These are phyloP conservation scores for Venturia oleaginea DNA, from an alignment of 2,329 filamentous ascomycete genomes.

Conservation along the genomic window DNA sequence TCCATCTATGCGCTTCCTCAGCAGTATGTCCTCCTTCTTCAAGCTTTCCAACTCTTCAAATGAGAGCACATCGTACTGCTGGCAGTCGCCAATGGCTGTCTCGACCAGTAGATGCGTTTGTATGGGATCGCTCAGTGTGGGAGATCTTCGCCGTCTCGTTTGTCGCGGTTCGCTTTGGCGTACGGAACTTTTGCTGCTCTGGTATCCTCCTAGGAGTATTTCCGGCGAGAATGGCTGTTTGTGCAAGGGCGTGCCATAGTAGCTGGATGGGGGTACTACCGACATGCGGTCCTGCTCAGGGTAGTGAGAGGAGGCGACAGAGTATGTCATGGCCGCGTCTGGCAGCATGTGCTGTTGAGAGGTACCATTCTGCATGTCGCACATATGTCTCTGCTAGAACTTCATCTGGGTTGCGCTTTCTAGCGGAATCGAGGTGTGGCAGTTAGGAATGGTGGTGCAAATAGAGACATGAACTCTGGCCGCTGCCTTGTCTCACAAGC, in stretches of 20 bases:
- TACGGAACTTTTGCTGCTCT: background rate
- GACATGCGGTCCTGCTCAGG: background rate
- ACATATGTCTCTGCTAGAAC: background rate
- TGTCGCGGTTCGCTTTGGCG: background rate
- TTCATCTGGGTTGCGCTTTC: slow-evolving; percentile 1
- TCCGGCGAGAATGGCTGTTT: slow-evolving; percentile 7
- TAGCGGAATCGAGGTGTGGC: background rate
- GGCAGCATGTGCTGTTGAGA: slow-evolving; percentile 6
- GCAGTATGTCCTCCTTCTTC: slow-evolving; percentile 72
- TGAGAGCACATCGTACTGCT: slow-evolving; percentile 73
- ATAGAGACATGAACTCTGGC: background rate
- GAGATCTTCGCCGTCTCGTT: background rate
- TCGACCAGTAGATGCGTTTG: slow-evolving; percentile 88
- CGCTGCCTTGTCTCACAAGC: no score
- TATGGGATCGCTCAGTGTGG: slow-evolving; percentile 43
- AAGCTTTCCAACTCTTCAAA: slow-evolving; percentile 85
- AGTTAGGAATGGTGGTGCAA: background rate
- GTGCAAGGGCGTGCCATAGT: slow-evolving; percentile 2
- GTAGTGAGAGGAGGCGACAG: slow-evolving; percentile 6
- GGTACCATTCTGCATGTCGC: slow-evolving; percentile 12
- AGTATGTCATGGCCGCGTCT: slow-evolving; percentile 6
- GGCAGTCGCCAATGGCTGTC: slow-evolving; percentile 84
- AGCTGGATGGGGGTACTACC: background rate
- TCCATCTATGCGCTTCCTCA: slow-evolving; percentile 71
- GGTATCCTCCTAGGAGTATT: slow-evolving; percentile 12